phyloP scores from a whole-genome alignment of 164 flowering plant genomes.

The Piper betle region DNA sequence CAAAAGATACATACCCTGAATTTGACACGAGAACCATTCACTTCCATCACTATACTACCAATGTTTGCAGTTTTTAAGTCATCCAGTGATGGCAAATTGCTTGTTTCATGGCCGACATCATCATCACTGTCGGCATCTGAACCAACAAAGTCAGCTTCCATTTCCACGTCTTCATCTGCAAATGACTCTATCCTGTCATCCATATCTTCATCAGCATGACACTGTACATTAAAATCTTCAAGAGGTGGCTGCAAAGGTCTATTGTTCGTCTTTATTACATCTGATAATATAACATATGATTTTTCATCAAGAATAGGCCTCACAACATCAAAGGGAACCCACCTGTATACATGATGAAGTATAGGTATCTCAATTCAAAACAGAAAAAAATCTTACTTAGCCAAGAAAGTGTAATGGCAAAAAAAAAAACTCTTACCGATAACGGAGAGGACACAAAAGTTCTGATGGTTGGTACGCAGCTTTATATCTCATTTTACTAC shows the following conservation, averaged over 20 bases:
- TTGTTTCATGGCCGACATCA: conserved; percentile 30
- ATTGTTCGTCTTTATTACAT: conserved; percentile 28
- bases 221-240: conserved; percentile 20
- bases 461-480: conserved; percentile 89
- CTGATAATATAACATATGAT: conserved; percentile 58
- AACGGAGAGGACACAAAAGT: conserved; percentile 90
- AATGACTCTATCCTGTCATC: conserved; percentile 30
- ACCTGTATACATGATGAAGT: conserved; percentile 39
- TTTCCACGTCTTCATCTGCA: conserved; percentile 39
- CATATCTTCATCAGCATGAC: conserved; percentile 16
- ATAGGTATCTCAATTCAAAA: background rate
- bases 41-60: conserved; percentile 34
- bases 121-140: conserved; percentile 30
- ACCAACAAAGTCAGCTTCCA: conserved; percentile 35
- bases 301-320: conserved; percentile 62
- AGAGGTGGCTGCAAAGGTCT: conserved; percentile 15
- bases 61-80: conserved; percentile 27
- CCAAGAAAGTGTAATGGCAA: background rate
- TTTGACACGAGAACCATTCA: conserved; percentile 33
- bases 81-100: conserved; percentile 7
- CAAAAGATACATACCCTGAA: conserved; percentile 38
- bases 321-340: conserved; percentile 61
- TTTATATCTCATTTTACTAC: conserved; percentile 94
- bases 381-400: background rate
- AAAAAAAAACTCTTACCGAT: conserved; percentile 71